Percentiles rank a stretch among this genome's conserved stretches.
phyloP scores from a whole-genome alignment of 306 rosid species.

The Cajanus cajan region DNA sequence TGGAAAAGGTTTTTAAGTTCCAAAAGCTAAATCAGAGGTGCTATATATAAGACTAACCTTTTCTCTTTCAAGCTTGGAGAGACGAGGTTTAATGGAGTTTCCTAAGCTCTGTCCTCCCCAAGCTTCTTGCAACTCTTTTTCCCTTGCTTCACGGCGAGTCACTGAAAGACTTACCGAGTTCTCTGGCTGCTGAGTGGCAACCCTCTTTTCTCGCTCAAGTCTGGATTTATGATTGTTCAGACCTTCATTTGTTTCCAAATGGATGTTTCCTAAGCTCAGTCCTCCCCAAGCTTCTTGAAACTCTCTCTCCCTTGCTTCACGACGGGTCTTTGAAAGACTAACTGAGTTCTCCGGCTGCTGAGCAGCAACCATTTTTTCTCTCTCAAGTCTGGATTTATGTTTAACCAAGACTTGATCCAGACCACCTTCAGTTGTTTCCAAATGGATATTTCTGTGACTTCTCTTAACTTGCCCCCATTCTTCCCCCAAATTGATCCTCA shows the following conservation, averaged over 20 bases:
- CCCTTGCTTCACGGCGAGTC: constrained; percentile 76
- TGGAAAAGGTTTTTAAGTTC: neutral
- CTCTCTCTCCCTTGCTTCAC: constrained; percentile 77
- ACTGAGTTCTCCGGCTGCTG: constrained; percentile 46
- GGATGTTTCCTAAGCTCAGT: constrained; percentile 45
- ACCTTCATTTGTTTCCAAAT: constrained; percentile 39
- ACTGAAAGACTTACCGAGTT: constrained; percentile 38
- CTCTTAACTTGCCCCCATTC: constrained; percentile 40
- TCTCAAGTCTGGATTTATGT: constrained; percentile 76
- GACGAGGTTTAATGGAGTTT: constrained; percentile 70
- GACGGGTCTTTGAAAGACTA: constrained; percentile 46
- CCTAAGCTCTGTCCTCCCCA: constrained; percentile 92
- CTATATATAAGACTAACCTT: constrained; percentile 54
- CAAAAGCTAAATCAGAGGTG: neutral
- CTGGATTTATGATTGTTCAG: constrained; percentile 70
- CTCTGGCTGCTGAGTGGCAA: constrained; percentile 55
- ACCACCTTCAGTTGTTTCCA: constrained; percentile 42
- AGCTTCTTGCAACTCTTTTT: constrained; percentile 70
- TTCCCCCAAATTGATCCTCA: constrained; percentile 43
- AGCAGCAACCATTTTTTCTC: constrained; percentile 64
- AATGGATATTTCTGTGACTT: constrained; percentile 32
- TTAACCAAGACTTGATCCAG: constrained; percentile 68
- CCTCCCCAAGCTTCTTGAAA: constrained; percentile 88
- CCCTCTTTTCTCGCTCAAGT: constrained; percentile 76
- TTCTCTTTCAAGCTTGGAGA: constrained; percentile 77